Evolutionary conservation across 495 filamentous ascomycete genomes (phyloP).

Genomic region (Eremomyces bilateralis): DNA sequence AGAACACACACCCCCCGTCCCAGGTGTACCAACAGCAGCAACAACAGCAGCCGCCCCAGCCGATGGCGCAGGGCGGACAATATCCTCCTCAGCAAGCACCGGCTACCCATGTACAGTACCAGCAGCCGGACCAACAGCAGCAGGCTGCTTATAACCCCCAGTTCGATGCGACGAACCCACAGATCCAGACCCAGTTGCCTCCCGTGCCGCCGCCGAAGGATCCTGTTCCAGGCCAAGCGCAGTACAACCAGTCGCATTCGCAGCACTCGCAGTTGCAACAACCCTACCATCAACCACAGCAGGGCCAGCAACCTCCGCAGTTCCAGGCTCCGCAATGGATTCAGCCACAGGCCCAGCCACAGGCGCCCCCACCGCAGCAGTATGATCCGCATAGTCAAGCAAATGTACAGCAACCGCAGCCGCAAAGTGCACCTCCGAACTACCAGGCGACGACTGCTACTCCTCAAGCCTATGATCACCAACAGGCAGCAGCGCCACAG

Average conservation of each 20-base stretch:
- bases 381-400: slow-evolving; percentile 1
- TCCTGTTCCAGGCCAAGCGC: slow-evolving; percentile 1
- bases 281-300: slow-evolving; percentile 3
- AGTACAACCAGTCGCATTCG: slow-evolving; percentile 2
- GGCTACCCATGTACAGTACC: too few species aligned
- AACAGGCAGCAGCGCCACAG: too few species aligned
- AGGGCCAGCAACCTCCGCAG: slow-evolving; percentile 1
- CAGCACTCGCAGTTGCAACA: slow-evolving; percentile 3
- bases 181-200: too few species aligned
- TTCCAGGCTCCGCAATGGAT: slow-evolving; percentile 2
- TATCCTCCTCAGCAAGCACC: too few species aligned
- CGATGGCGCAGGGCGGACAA: too few species aligned
- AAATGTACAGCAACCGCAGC: slow-evolving; percentile 2
- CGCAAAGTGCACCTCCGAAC: background rate
- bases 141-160: too few species aligned
- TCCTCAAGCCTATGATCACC: too few species aligned
- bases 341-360: slow-evolving; percentile 1
- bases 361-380: background rate
- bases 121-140: too few species aligned
- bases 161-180: too few species aligned
- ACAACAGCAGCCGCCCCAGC: slow-evolving; percentile 4
- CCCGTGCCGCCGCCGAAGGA: slow-evolving; percentile 1
- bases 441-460: too few species aligned
- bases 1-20: slow-evolving; percentile 1
- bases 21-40: slow-evolving; percentile 5